Conservation (phyloP, 768 basidiomycete genomes). For the Multifurca ochricompacta region DNA sequence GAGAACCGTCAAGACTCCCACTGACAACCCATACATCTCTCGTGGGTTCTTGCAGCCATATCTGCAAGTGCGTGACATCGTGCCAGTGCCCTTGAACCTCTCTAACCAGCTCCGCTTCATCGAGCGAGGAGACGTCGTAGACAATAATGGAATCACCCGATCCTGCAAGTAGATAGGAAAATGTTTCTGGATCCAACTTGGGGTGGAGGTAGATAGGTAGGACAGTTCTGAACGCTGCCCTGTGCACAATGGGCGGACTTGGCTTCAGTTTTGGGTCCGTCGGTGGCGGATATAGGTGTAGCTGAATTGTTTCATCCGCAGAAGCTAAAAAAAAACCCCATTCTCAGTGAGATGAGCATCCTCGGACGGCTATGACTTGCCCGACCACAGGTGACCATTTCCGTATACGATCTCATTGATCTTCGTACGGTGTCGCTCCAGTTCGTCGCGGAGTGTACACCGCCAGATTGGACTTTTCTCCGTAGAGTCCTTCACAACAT, state of each 20-base stretch:
- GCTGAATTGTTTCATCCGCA: slow-evolving; percentile 75
- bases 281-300: slow-evolving; percentile 39
- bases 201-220: slow-evolving; percentile 59
- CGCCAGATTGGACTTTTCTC: slow-evolving; percentile 44
- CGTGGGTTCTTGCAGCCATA: slow-evolving; percentile 58
- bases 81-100: slow-evolving; percentile 86
- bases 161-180: slow-evolving; percentile 74
- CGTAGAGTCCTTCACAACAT: slow-evolving; percentile 39
- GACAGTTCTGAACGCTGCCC: slow-evolving; percentile 60
- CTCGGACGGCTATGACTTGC: slow-evolving; percentile 34
- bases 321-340: slow-evolving; percentile 50
- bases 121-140: slow-evolving; percentile 65
- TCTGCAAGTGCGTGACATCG: slow-evolving; percentile 67
- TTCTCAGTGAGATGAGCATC: not conserved
- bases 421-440: slow-evolving; percentile 71
- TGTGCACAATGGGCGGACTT: slow-evolving; percentile 49
- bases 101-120: slow-evolving; percentile 62
- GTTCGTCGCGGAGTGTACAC: slow-evolving; percentile 43
- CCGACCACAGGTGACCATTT: slow-evolving; percentile 81
- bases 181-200: slow-evolving; percentile 32
- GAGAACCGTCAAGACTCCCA: slow-evolving; percentile 77
- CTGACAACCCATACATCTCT: slow-evolving; percentile 79
- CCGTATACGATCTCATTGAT: slow-evolving; percentile 66
- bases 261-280: slow-evolving; percentile 28
- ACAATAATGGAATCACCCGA: slow-evolving; percentile 76